Percentiles rank a stretch among this genome's conserved stretches.
These are phyloP conservation scores for Yamadazyma mexicana DNA, from an alignment of 1,139 yeast genomes.

Conservation along the genomic window DNA sequence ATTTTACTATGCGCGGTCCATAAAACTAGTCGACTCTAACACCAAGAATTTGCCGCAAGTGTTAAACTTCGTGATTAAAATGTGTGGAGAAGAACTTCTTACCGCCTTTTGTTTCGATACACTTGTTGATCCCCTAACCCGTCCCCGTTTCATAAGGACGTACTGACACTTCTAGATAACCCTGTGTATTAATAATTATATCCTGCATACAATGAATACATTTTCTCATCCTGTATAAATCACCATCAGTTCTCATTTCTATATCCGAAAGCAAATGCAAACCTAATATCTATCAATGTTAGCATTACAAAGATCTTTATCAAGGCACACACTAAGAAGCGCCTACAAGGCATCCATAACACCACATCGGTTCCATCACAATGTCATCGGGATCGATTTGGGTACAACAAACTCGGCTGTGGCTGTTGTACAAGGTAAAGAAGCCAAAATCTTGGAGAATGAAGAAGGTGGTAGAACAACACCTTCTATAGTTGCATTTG, in stretches of 20 bases:
- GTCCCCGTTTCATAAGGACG: not conserved
- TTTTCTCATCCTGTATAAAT: too few species aligned
- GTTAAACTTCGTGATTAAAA: constrained; percentile 9
- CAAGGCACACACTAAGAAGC: too few species aligned
- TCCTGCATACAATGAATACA: too few species aligned
- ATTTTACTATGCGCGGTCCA: constrained; percentile 12
- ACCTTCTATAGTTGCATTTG: constrained; percentile 97
- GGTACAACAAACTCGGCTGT: constrained; percentile 99
- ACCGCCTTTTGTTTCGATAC: not conserved
- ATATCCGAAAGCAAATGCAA: too few species aligned
- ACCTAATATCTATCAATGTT: too few species aligned
- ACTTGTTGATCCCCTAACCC: not conserved
- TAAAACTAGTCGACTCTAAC: constrained; percentile 6
- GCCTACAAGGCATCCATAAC: too few species aligned
- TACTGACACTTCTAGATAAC: constrained; percentile 30
- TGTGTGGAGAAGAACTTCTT: constrained; percentile 14
- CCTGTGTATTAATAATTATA: too few species aligned
- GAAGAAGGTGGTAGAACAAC: constrained; percentile 99
- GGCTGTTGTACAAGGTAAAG: constrained; percentile 86
- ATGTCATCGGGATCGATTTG: constrained; percentile 98
- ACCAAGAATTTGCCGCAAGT: constrained; percentile 6
- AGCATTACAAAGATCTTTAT: too few species aligned
- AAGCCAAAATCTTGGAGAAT: constrained; percentile 95
- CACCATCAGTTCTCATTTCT: too few species aligned
- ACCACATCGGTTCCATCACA: constrained; percentile 73